Percentiles rank a stretch among this genome's conserved stretches.
These are phyloP conservation scores for Xylaria hypoxylon DNA, from an alignment of 2,329 filamentous ascomycete species.

Conservation along the genomic window DNA sequence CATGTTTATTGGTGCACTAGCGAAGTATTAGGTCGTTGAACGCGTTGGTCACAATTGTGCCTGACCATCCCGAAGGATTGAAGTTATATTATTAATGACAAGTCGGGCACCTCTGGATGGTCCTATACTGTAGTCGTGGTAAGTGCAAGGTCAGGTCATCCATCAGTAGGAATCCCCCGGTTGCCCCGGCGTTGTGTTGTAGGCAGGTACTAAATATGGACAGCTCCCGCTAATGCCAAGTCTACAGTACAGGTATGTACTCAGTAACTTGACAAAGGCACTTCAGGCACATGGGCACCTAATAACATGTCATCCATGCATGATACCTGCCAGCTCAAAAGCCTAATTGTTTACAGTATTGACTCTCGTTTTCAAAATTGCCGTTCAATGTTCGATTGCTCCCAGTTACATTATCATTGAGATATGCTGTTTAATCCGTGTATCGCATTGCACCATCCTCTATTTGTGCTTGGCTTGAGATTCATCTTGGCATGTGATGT, in stretches of 20 bases:
- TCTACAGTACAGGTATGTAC: no score
- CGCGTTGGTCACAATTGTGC: constrained; percentile 17
- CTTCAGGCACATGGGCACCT: no score
- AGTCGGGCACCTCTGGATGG: constrained; percentile 12
- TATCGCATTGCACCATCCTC: not conserved
- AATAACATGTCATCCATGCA: no score
- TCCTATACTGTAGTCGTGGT: not conserved
- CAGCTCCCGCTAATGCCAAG: constrained; percentile 19
- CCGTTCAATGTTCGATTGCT: not conserved
- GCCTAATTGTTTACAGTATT: no score
- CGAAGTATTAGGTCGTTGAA: constrained; percentile 4
- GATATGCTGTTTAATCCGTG: not conserved
- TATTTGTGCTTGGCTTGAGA: not conserved
- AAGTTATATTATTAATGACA: constrained; percentile 8
- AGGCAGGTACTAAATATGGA: not conserved
- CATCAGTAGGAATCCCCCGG: constrained; percentile 24
- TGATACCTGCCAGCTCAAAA: constrained; percentile 1
- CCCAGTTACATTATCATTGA: not conserved
- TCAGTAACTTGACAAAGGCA: no score
- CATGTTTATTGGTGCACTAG: constrained; percentile 20
- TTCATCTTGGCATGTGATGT: not conserved
- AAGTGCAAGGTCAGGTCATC: not conserved
- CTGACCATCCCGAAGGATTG: constrained; percentile 18
- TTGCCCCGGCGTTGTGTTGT: constrained; percentile 29
- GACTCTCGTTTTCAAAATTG: not conserved